phyloP scores from a whole-genome alignment of 768 basidiomycete genomes.

The Naematelia aurantialba region DNA sequence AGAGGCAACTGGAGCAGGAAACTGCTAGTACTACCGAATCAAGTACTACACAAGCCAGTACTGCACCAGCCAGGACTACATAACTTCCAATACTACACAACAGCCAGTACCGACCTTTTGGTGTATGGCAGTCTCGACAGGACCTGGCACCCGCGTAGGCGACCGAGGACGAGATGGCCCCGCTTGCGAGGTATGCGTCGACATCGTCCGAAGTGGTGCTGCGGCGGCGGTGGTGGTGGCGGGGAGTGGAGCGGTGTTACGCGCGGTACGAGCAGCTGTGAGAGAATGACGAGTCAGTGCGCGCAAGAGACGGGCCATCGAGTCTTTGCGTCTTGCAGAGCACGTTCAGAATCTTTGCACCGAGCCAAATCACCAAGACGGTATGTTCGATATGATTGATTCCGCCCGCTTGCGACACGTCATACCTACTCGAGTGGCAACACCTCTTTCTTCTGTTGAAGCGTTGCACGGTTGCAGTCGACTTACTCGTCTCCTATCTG shows the following conservation, averaged over 20 bases:
- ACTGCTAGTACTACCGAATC: too few relatives aligned
- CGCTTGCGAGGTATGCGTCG: constrained; percentile 39
- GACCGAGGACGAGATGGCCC: constrained; percentile 34
- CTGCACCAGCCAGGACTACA: too few relatives aligned
- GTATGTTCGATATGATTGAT: too few relatives aligned
- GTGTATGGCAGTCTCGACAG: constrained; percentile 48
- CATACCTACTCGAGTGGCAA: too few relatives aligned
- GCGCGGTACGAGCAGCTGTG: background rate
- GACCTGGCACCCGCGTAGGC: constrained; percentile 41
- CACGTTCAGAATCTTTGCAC: too few relatives aligned
- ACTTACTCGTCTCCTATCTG: background rate
- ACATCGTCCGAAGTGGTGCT: background rate
- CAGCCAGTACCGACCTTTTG: constrained; percentile 38
- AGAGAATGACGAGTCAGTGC: background rate
- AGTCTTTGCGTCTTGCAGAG: background rate
- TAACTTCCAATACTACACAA: too few relatives aligned
- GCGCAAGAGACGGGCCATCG: background rate
- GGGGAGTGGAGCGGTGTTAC: background rate
- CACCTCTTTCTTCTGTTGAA: too few relatives aligned
- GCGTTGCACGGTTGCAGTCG: too few relatives aligned
- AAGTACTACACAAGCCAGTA: too few relatives aligned
- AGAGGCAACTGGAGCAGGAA: too few relatives aligned
- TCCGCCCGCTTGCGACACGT: too few relatives aligned
- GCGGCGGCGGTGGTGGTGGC: background rate
- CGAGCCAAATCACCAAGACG: too few relatives aligned